phyloP scores from a whole-genome alignment of 78 protist genomes.

The Paratrimastix pyriformis region DNA sequence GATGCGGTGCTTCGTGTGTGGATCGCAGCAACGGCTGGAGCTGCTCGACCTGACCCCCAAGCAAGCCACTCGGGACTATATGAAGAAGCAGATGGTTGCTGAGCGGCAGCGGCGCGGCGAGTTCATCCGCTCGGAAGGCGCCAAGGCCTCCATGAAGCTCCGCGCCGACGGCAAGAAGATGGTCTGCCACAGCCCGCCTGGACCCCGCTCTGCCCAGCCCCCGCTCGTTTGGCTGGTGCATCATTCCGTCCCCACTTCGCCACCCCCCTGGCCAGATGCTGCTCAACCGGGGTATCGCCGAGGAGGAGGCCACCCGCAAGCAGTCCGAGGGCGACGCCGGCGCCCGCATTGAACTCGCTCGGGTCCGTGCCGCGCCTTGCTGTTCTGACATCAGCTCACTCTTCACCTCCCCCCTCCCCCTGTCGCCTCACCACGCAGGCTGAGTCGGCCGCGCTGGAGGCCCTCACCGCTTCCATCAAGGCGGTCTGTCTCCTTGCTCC shows the following conservation, averaged over 20 bases:
- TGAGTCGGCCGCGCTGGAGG: background rate
- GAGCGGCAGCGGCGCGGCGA: slow-evolving; percentile 15
- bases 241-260: too few relatives aligned
- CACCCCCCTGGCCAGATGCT: too few relatives aligned
- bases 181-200: too few relatives aligned
- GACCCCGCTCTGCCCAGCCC: too few relatives aligned
- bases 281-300: background rate
- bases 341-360: background rate
- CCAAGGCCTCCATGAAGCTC: background rate
- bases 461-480: background rate
- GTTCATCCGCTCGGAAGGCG: slow-evolving; percentile 28
- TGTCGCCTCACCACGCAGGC: background rate
- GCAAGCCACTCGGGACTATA: background rate
- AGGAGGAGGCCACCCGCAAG: background rate
- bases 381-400: background rate
- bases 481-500: background rate
- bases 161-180: background rate
- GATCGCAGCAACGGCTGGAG: slow-evolving; percentile 25
- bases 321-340: background rate
- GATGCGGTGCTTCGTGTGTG: too few relatives aligned
- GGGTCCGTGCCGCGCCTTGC: too few relatives aligned
- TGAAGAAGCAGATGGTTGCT: slow-evolving; percentile 36
- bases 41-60: slow-evolving; percentile 17
- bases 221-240: too few relatives aligned
- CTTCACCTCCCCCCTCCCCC: background rate